Base-by-base conservation (phyloP, 192 early-diverging fungal genomes). In the Dispira parvispora region DNA sequence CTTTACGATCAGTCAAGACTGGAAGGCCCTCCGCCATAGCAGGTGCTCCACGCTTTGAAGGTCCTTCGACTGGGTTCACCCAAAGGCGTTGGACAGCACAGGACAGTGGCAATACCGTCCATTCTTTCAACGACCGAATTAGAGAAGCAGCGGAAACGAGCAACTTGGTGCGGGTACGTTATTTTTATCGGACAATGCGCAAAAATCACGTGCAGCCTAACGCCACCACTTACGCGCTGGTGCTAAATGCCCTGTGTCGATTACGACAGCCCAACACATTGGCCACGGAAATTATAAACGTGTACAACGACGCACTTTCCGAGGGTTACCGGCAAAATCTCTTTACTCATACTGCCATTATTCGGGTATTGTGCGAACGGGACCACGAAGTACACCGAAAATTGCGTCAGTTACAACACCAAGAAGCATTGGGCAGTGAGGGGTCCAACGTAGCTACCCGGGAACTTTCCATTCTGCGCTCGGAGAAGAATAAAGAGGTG, bases 311-410 rank as follows among this genome's bases (percentile, higher is more conserved):
- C n/a, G 49, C 49, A 18, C 49, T 20, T 18, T 3, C 16, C 49
- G 23, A 50, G 2, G 49, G 49, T 18, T 50, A 20, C 49, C 16
- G n/a, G n/a, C 49, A 50, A 23, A 20, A 4, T 23, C 49, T 50
- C 49, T 50, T 50, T 50, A 50, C 49, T 8, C 49, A 50, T 23
- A 50, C 49, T 23, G 49, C 16, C 49, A 50, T 50, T 50, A 50
- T 50, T 8, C 49, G 49, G 49, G 49, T 8, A 18, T 50, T 50
- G 23, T 50, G 49, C 8, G n/a, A 50, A 50, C 49, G 49, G 49
- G 49, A 50, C 49, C 49, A 50, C n/a, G n/a, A 23, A 18, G 23
- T 50, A 18, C n/a, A 18, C 23, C n/a, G 23, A 50, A 23, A 50
- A 23, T 8, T 50, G 49, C 49, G 23, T 4, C 16, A 50, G 4